These are phyloP conservation scores for Saccharomycopsis hybrid DNA, from an alignment of 1,139 yeast genomes.

Conservation along the genomic window DNA sequence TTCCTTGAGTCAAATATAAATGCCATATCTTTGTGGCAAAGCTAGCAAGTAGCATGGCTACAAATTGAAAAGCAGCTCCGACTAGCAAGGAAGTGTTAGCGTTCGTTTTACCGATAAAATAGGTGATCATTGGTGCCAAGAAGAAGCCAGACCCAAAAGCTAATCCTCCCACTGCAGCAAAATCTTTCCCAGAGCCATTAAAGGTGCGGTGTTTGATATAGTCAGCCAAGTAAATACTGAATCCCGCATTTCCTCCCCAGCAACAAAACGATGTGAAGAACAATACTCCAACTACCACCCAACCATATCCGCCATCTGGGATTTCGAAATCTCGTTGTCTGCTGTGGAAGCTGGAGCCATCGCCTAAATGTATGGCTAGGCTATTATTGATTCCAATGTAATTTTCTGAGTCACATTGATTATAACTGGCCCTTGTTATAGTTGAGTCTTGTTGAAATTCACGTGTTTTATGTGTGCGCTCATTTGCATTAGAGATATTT, in stretches of 20 bases:
- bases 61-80: slow-evolving; percentile 44
- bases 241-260: slow-evolving; percentile 66
- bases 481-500: no score
- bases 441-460: no score
- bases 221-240: slow-evolving; percentile 54
- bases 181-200: slow-evolving; percentile 49
- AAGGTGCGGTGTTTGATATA: slow-evolving; percentile 42
- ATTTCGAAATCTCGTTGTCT: slow-evolving; percentile 19
- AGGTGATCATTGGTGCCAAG: slow-evolving; percentile 44
- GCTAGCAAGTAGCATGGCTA: slow-evolving; percentile 54
- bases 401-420: no score
- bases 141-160: slow-evolving; percentile 51
- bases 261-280: slow-evolving; percentile 46
- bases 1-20: slow-evolving; percentile 56
- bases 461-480: no score
- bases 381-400: no score
- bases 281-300: slow-evolving; percentile 53
- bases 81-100: slow-evolving; percentile 28
- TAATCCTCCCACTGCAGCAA: slow-evolving; percentile 61
- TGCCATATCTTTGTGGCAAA: slow-evolving; percentile 53
- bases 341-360: no score
- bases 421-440: no score
- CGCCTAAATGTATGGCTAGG: no score
- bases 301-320: slow-evolving; percentile 56
- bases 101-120: slow-evolving; percentile 26